Percentiles rank a stretch among this genome's conserved stretches.
Conservation (phyloP, 129 eudicot species). For the Smallanthus sonchifolius region DNA sequence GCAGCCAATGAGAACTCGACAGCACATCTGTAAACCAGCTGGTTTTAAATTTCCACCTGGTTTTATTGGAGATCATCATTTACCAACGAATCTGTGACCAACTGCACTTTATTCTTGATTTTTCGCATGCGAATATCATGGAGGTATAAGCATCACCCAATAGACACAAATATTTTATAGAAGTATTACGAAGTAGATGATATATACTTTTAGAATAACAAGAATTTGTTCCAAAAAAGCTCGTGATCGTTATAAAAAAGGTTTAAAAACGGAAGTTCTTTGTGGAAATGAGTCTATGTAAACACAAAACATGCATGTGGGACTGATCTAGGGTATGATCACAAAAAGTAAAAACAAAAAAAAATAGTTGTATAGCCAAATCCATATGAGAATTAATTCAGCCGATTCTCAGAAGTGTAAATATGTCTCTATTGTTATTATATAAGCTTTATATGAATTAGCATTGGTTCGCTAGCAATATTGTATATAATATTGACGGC, state of each 20-base stretch:
- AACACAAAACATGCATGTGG: too few species aligned
- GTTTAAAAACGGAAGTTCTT: not conserved
- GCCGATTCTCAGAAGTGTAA: too few species aligned
- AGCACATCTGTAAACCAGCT: conserved; percentile 21
- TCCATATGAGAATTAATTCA: too few species aligned
- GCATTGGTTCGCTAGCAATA: too few species aligned
- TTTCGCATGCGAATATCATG: conserved; percentile 7
- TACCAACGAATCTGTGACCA: conserved; percentile 16
- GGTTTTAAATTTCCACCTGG: conserved; percentile 6
- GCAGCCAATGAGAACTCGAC: conserved; percentile 23
- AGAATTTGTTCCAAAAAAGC: not conserved
- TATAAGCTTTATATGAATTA: too few species aligned
- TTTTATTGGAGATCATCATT: conserved; percentile 9
- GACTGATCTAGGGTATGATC: too few species aligned
- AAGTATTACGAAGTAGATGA: not conserved
- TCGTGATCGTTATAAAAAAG: not conserved
- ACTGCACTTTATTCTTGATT: conserved; percentile 2
- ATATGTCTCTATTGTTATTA: too few species aligned
- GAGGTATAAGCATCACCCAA: not conserved
- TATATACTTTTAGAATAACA: not conserved
- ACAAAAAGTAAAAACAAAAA: too few species aligned
- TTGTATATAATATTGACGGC: too few species aligned
- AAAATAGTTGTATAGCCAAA: too few species aligned
- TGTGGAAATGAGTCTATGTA: too few species aligned
- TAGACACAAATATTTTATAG: not conserved